A percentile compares a stretch with the other conserved stretches of the same genome.
Conservation (phyloP, 805 yeast genomes). For the Ogataea wickerhamii region DNA sequence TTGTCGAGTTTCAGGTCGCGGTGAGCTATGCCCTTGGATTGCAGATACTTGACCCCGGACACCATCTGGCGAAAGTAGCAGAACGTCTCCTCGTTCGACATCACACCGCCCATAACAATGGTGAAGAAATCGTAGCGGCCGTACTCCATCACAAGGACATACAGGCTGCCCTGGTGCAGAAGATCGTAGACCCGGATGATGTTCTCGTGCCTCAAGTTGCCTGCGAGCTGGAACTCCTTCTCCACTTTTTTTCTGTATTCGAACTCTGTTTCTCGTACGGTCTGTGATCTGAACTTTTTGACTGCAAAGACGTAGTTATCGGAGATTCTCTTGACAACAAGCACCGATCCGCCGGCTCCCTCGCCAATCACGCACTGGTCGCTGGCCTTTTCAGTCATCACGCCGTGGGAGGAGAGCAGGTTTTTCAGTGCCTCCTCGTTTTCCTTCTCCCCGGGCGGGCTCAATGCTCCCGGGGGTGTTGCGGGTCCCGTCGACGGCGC, state of each 20-base stretch:
- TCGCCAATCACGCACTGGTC: constrained; percentile 53
- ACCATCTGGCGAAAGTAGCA: constrained; percentile 84
- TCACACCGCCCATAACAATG: constrained; percentile 82
- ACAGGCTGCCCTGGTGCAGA: constrained; percentile 59
- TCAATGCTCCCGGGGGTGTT: not conserved
- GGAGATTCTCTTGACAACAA: constrained; percentile 59
- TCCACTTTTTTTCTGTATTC: constrained; percentile 78
- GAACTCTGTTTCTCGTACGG: constrained; percentile 55
- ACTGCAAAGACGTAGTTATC: constrained; percentile 71
- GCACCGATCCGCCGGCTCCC: constrained; percentile 96
- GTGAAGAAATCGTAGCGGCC: constrained; percentile 91
- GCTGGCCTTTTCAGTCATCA: constrained; percentile 54
- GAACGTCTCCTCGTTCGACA: constrained; percentile 64
- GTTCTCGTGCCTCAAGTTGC: constrained; percentile 72
- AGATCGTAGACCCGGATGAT: constrained; percentile 79
- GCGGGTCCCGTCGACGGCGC: not conserved
- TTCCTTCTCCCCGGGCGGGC: not conserved
- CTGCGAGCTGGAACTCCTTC: constrained; percentile 79
- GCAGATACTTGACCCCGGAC: constrained; percentile 72
- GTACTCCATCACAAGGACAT: constrained; percentile 86
- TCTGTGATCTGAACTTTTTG: constrained; percentile 73
- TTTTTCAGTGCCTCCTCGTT: constrained; percentile 27
- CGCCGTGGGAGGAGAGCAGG: constrained; percentile 62
- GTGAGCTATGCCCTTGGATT: constrained; percentile 82
- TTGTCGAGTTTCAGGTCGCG: constrained; percentile 91